Base-by-base conservation (phyloP, 2,329 filamentous ascomycete species). In the Chrysosphaeria jannelii region DNA sequence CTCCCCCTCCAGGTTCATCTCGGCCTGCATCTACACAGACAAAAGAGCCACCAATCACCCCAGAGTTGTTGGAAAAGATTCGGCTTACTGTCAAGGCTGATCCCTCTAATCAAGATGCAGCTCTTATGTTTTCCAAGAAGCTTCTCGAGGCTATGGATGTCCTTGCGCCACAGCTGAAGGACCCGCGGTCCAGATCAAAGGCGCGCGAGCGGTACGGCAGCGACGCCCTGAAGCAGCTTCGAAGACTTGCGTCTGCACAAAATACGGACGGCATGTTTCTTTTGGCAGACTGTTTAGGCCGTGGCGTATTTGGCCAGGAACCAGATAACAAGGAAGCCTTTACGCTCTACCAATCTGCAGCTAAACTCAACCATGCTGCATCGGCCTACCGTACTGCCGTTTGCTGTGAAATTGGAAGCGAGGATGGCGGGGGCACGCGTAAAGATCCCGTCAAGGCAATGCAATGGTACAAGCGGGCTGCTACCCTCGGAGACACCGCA, bases 391-490 rank as follows among this genome's bases (percentile, higher is more conserved):
- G 85, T 25, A 89, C 85, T 13, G 85, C 85, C 1, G 81, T 97
- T 1, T 97, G 85, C 47, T 93, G 85, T 39, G 85, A 97, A 41
- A 76, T 97, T 35, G 85, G 85, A 4, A 65, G 78, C 26, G 81
- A 93, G 39, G 79, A 89, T 35, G 81, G 79, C 14, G 85, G 85
- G 24, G 85, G 85, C 13, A 93, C 85, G 1, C 65, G 75, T 28
- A 72, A 70, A 35, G 85, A 97, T 37, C 75, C 76, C 1, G 46
- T 81, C 32, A 93, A 93, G 45, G 81, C 85, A 2, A 79, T 93
- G 11, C 81, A 93, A 42, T 97, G 85, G 85, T 97, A 97, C 44
- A 78, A 81, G 41, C 71, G 79, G 20, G 78, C 85, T 5, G 81
- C 85, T 8, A 69, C 70, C 8, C 53, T 93, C 3, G 81, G 85